phyloP scores from a whole-genome alignment of 495 filamentous ascomycete genomes.

The Penicillium waksmanii region DNA sequence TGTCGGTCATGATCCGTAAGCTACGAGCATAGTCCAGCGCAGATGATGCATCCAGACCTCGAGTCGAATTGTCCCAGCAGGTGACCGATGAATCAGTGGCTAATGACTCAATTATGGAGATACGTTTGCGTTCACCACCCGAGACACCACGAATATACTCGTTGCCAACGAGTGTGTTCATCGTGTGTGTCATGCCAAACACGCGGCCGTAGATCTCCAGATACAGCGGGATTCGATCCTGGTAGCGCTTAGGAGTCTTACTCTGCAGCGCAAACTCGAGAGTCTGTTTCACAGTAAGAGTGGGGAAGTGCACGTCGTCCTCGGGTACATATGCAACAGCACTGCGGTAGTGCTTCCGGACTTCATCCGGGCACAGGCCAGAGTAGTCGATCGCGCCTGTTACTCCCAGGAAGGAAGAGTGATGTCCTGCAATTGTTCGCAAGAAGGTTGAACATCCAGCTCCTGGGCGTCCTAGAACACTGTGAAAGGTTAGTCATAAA shows the following conservation, averaged over 20 bases:
- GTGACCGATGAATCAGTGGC: slow-evolving; percentile 73
- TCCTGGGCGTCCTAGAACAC: slow-evolving; percentile 80
- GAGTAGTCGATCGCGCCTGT: slow-evolving; percentile 81
- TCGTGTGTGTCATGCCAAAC: slow-evolving; percentile 84
- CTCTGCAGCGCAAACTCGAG: slow-evolving; percentile 79
- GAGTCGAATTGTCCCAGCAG: slow-evolving; percentile 84
- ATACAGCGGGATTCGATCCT: slow-evolving; percentile 66
- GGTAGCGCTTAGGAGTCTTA: slow-evolving; percentile 73
- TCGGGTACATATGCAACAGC: slow-evolving; percentile 84
- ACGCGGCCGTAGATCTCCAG: slow-evolving; percentile 74
- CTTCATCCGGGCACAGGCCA: slow-evolving; percentile 61
- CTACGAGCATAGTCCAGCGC: slow-evolving; percentile 73
- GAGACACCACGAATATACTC: slow-evolving; percentile 83
- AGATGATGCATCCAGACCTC: slow-evolving; percentile 81
- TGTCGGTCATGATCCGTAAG: slow-evolving; percentile 76
- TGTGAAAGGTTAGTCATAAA: slow-evolving; percentile 6
- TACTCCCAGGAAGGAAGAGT: slow-evolving; percentile 76
- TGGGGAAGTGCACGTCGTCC: slow-evolving; percentile 81
- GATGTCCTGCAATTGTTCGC: slow-evolving; percentile 79
- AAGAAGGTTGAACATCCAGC: slow-evolving; percentile 88
- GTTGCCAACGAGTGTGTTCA: slow-evolving; percentile 81
- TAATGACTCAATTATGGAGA: slow-evolving; percentile 57
- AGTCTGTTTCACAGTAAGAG: slow-evolving; percentile 81
- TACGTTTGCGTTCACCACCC: slow-evolving; percentile 79
- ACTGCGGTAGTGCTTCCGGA: slow-evolving; percentile 70